phyloP scores from a whole-genome alignment of 495 filamentous ascomycete species.

The Gamarada debralockiae region DNA sequence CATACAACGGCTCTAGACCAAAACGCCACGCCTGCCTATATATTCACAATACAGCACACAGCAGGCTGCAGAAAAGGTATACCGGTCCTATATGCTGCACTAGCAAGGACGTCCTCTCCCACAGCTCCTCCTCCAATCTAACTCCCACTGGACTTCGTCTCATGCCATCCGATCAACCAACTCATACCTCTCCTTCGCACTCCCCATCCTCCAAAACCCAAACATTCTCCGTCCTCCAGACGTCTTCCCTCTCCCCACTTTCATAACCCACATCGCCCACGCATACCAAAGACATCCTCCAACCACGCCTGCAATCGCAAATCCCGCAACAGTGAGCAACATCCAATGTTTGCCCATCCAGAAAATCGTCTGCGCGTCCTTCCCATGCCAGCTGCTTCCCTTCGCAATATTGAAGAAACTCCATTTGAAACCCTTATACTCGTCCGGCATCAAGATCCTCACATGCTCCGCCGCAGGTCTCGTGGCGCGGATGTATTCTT shows the following conservation, averaged over 20 bases:
- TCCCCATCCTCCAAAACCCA: slow-evolving; percentile 19
- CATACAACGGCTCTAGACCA: background rate
- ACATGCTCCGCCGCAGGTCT: slow-evolving; percentile 27
- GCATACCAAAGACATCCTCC: slow-evolving; percentile 54
- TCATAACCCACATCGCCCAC: slow-evolving; percentile 27
- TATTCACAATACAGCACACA: background rate
- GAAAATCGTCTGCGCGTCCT: slow-evolving; percentile 72
- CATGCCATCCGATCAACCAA: slow-evolving; percentile 25
- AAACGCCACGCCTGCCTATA: background rate
- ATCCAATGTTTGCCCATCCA: slow-evolving; percentile 80
- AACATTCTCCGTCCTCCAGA: background rate
- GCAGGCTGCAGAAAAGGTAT: background rate
- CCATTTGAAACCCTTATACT: slow-evolving; percentile 68
- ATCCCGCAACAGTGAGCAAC: slow-evolving; percentile 62
- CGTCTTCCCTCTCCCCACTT: background rate
- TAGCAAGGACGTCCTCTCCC: slow-evolving; percentile 18
- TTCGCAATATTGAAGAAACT: slow-evolving; percentile 74
- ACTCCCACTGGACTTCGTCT: background rate
- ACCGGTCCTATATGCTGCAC: slow-evolving; percentile 24
- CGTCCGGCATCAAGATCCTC: slow-evolving; percentile 54
- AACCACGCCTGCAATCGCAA: slow-evolving; percentile 53
- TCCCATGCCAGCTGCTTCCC: slow-evolving; percentile 74
- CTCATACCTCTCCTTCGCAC: slow-evolving; percentile 23
- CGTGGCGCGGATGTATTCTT: slow-evolving; percentile 49
- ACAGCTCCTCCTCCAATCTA: background rate